phyloP scores from a whole-genome alignment of 2,329 filamentous ascomycete genomes.

The Ophiocordyceps robertsii region DNA sequence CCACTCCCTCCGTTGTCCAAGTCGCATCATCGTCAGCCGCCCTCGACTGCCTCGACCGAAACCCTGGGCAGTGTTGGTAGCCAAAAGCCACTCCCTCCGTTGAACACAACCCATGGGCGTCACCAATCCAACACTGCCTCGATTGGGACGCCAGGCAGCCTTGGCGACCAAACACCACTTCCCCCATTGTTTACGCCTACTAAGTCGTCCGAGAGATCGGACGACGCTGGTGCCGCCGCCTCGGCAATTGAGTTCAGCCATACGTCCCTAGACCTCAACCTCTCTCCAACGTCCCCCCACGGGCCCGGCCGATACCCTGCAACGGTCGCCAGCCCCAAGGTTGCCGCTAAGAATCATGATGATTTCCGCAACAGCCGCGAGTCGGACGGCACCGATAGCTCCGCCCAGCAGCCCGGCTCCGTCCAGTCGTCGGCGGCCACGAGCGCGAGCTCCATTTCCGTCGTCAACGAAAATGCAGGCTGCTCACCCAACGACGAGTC shows the following conservation, averaged over 20 bases:
- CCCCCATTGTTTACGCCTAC: neutral
- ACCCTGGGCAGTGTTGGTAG: too few relatives aligned
- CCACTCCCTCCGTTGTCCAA: too few relatives aligned
- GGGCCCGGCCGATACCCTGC: constrained; percentile 15
- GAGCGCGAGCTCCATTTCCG: constrained; percentile 42
- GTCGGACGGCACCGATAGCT: constrained; percentile 36
- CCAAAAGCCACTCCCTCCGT: too few relatives aligned
- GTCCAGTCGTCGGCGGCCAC: constrained; percentile 39
- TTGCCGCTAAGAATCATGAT: constrained; percentile 18
- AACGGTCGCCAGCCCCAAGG: constrained; percentile 18
- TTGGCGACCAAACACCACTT: neutral
- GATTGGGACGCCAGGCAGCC: too few relatives aligned
- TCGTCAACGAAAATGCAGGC: constrained; percentile 32
- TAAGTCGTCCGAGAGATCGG: neutral
- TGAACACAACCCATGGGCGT: too few relatives aligned
- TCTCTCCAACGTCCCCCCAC: constrained; percentile 6
- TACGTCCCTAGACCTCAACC: constrained; percentile 6
- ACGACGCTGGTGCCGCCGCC: constrained; percentile 1
- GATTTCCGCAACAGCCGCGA: constrained; percentile 36
- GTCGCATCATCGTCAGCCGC: constrained; percentile 3
- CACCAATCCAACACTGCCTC: too few relatives aligned
- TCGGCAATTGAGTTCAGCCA: constrained; percentile 6
- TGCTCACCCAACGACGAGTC: constrained; percentile 28
- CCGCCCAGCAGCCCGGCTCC: constrained; percentile 32
- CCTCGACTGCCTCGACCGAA: neutral